phyloP scores from a whole-genome alignment of 495 filamentous ascomycete species.

The Talaromyces adpressus region DNA sequence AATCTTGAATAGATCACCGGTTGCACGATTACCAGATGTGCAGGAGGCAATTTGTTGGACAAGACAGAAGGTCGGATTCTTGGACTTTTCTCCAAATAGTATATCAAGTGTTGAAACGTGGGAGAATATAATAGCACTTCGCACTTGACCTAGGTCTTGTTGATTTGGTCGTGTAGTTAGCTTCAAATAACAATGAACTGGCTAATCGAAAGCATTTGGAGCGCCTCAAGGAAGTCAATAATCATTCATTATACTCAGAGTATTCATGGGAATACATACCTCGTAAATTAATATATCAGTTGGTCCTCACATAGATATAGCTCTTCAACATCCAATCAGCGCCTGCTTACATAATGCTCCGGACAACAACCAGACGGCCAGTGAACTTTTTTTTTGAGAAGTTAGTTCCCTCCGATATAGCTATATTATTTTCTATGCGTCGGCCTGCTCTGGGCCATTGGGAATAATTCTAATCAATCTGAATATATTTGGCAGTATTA shows the following conservation, averaged over 20 bases:
- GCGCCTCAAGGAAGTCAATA: too few species aligned
- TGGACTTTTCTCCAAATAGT: not conserved
- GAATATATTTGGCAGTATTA: not conserved
- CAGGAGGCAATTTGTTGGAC: not conserved
- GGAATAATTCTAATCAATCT: not conserved
- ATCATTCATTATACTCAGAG: too few species aligned
- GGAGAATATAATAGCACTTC: not conserved
- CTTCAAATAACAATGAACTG: too few species aligned
- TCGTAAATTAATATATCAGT: too few species aligned
- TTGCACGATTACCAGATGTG: not conserved
- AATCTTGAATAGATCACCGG: not conserved
- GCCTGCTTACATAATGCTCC: not conserved
- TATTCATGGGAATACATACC: too few species aligned
- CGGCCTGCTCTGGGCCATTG: not conserved
- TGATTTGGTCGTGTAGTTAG: not conserved
- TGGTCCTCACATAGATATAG: not conserved
- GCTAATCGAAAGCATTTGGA: too few species aligned
- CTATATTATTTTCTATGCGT: not conserved
- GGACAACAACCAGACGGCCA: not conserved
- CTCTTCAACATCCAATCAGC: not conserved
- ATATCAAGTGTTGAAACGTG: not conserved
- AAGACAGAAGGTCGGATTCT: not conserved
- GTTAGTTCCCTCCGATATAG: not conserved
- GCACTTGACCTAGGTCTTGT: not conserved
- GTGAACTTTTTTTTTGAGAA: not conserved